Evolutionary conservation across 2,329 filamentous ascomycete genomes (phyloP), one percentile per base, ranked within the genome.

Genomic region (Cordyceps militaris): DNA sequence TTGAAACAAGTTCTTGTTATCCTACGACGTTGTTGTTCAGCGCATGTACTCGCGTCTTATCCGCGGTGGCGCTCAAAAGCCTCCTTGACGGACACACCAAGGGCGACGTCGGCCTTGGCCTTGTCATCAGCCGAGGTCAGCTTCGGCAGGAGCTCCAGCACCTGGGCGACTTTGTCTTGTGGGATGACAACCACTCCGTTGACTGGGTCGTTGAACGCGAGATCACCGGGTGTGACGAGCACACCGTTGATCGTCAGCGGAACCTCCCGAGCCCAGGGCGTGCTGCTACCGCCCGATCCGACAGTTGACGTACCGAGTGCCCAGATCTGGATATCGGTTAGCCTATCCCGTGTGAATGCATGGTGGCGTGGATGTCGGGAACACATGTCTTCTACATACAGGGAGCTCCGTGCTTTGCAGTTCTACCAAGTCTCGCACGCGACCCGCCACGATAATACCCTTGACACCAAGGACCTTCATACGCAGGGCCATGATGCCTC

Each of bases 401-500:
- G 83, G 81, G 36, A 89, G 65, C 34, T 74, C 76, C 11, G 80
- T 79, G 44, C 67, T 76, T 56, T 73, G 75, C 59, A 89, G 69
- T 65, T 88, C 83, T 16, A 71, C 73, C 19, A 90, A 65, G 72
- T 91, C 88, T 60, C 88, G 77, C 6, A 87, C 81, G 40, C 87
- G 74, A 1, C 88, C 88, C 63, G 83, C 79, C 8, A 89, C 84
- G n/a, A 91, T 72, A 11, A 87, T 78, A 3, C 79, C 86, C 62
- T 76, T 75, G 19, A 81, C 81, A 14, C 81, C 80, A 11, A 85
- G 75, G 14, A 79, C 68, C 64, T 84, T 83, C 79, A 91, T 87
- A 21, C 88, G 77, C 30, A 81, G 74, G 5, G 86, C 88, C 80
- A 91, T 88, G 62, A 91, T 89, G 19, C 88, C 88, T n/a, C 88